Evolutionary conservation across 2,329 filamentous ascomycete species (phyloP).

Genomic region (Clathrospora elynae): DNA sequence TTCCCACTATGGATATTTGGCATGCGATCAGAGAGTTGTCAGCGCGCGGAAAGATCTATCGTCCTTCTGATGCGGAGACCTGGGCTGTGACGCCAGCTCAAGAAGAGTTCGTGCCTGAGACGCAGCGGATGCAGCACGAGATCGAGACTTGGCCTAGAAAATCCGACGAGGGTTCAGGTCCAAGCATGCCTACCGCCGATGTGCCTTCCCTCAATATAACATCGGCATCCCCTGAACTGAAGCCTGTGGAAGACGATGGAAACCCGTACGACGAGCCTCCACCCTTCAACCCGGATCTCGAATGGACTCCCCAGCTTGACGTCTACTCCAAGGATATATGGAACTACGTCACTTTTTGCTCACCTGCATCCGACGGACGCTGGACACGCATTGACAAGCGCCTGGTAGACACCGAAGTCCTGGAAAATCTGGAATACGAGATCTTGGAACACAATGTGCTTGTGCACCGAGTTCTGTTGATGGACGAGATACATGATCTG

Average conservation of each 20-base stretch:
- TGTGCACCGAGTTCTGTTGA: background rate
- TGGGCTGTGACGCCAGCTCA: constrained; percentile 8
- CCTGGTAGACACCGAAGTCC: background rate
- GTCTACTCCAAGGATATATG: background rate
- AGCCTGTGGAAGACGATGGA: background rate
- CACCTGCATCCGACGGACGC: background rate
- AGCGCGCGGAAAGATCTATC: background rate
- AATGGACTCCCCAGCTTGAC: background rate
- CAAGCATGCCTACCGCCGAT: background rate
- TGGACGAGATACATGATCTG: background rate
- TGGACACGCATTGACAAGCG: background rate
- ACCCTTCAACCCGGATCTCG: background rate
- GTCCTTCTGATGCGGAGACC: background rate
- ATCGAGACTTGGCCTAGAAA: background rate
- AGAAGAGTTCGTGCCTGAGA: background rate
- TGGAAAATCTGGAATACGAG: background rate
- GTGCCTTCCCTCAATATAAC: background rate
- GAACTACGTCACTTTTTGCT: background rate
- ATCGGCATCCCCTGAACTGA: too few species aligned
- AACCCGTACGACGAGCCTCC: background rate
- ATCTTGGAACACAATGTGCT: background rate
- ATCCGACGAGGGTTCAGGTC: too few species aligned
- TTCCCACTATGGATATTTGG: constrained; percentile 2
- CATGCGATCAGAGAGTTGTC: background rate
- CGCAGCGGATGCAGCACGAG: background rate